These are phyloP conservation scores for Firmiana major DNA, from an alignment of 345 rosid genomes.

Conservation along the genomic window DNA sequence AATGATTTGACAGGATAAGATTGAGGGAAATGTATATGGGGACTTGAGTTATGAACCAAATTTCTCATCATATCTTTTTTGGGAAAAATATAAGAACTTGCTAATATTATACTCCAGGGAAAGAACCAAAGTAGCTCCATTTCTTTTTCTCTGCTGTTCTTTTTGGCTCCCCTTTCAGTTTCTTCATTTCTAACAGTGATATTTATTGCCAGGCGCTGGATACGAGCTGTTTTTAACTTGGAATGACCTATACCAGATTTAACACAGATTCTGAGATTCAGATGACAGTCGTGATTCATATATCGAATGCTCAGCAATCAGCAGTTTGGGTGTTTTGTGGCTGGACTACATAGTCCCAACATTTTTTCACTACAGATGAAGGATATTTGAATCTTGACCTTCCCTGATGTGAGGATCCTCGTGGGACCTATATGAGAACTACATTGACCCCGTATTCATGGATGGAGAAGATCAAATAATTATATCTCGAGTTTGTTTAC, in stretches of 20 bases:
- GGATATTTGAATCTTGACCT: background rate
- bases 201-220: conserved; percentile 25
- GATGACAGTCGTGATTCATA: background rate
- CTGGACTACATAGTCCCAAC: background rate
- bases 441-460: background rate
- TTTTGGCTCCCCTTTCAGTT: background rate
- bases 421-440: background rate
- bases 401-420: background rate
- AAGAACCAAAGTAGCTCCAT: background rate
- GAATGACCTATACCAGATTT: background rate
- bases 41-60: background rate
- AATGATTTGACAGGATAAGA: background rate
- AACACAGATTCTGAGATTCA: background rate
- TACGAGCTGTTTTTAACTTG: conserved; percentile 28
- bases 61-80: no score
- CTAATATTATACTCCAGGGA: background rate
- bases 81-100: background rate
- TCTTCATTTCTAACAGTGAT: background rate
- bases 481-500: no score
- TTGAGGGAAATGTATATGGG: background rate
- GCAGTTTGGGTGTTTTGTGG: background rate
- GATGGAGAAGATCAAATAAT: no score
- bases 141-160: conserved; percentile 4
- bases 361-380: background rate
- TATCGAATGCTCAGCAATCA: background rate